Evolutionary conservation across 1,284 basidiomycete species (phyloP), one percentile per base, ranked within the genome.

Genomic region (Pyrrhoderma lamaoense): DNA sequence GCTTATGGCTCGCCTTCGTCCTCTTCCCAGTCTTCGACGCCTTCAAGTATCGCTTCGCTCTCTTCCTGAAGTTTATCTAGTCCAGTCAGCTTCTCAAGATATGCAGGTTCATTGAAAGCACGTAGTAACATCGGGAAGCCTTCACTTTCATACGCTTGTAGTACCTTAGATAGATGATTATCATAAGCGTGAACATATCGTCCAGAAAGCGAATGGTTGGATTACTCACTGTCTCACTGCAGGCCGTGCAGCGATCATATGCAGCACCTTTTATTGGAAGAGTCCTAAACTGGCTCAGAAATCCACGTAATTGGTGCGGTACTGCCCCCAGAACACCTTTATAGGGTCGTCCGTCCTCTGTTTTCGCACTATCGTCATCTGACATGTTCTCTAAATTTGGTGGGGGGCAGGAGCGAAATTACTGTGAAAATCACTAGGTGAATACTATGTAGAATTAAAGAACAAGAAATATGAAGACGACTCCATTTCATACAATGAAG

Each of bases 221-320:
- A 48, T 23, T 25, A 60, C 83, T 54, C 55, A 91, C 89, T 27
- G 73, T 76, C 56, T 86, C 79, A 53, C 86, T 89, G 65, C 95
- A 99, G 0, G 89, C 95, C 0, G 94, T 97, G 64, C 96, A 99
- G 43, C 77, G 73, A 51, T 88, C 79, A 64, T 89, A 99, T 0
- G 93, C 90, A 2, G 85, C 80, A 0, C 93, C 95, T 0, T 85
- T 81, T 49, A 99, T 82, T 27, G 82, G 79, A 59, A 95, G 70
- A 38, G 83, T 93, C 45, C 82, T 75, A 74, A 96, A 99, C 55
- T 89, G 84, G 3, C 83, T 80, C 8, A 99, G 73, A 70, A 84
- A 92, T 0, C 94, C 96, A 0, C 96, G 81, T 3, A 99, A 72
- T 64, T 98, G 95, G 65, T 99, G 96, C 1, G 95, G 95, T 0